A percentile compares a stretch with the other conserved stretches of the same genome.
Conservation (phyloP, 352 stramenopile species). For the Globisporangium mamillatum region DNA sequence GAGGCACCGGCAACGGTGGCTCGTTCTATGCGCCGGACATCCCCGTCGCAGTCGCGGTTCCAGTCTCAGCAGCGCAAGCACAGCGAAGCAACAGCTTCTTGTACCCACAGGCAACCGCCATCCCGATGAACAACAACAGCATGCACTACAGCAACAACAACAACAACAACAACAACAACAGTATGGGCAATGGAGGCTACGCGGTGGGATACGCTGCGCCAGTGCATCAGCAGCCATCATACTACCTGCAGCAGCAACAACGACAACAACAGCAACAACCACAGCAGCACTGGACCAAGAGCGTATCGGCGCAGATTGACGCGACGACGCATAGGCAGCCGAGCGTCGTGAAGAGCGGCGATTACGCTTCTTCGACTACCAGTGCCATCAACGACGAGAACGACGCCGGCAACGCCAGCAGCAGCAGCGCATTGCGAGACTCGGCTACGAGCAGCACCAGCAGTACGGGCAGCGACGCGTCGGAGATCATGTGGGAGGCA, state of each 20-base stretch:
- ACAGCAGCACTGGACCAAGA: slow-evolving; percentile 16
- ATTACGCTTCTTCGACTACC: not conserved
- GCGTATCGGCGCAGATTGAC: slow-evolving; percentile 29
- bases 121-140: not conserved
- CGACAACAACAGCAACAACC: not conserved
- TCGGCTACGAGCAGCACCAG: slow-evolving; percentile 1
- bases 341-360: not conserved
- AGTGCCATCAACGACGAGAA: slow-evolving; percentile 5
- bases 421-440: slow-evolving; percentile 10
- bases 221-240: not conserved
- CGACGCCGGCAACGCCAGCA: not conserved
- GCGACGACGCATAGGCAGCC: slow-evolving; percentile 3
- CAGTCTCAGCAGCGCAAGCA: not conserved
- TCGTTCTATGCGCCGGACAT: not conserved
- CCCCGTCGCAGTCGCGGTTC: not conserved
- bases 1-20: not conserved
- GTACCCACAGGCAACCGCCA: not conserved
- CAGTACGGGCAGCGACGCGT: slow-evolving; percentile 12
- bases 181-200: not conserved
- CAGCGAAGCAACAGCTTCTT: not conserved
- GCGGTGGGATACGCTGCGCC: slow-evolving; percentile 2
- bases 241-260: not conserved
- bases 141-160: not conserved
- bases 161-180: not conserved
- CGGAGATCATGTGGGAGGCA: slow-evolving; percentile 66